These are phyloP conservation scores for Ganoderma lingzhi DNA, from an alignment of 1,284 basidiomycete genomes.

Conservation along the genomic window DNA sequence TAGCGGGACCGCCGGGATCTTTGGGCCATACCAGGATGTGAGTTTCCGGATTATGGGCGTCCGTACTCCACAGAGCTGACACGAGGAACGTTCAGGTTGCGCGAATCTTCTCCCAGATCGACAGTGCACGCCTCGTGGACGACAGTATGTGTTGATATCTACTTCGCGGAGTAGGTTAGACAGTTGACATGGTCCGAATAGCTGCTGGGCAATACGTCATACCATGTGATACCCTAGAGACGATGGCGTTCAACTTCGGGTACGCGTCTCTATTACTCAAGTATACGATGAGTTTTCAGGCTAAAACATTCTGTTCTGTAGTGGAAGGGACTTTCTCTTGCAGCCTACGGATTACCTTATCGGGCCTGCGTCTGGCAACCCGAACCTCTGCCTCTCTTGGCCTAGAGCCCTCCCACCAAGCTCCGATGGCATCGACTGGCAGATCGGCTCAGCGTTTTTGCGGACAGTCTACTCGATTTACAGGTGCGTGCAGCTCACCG, in stretches of 20 bases:
- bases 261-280: constrained; percentile 40
- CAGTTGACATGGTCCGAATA: constrained; percentile 31
- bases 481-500: constrained; percentile 55
- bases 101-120: constrained; percentile 69
- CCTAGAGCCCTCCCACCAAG: constrained; percentile 73
- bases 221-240: constrained; percentile 75
- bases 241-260: constrained; percentile 82
- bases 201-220: constrained; percentile 80
- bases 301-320: constrained; percentile 35
- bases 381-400: constrained; percentile 84
- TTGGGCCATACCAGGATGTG: constrained; percentile 84
- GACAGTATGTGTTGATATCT: constrained; percentile 42
- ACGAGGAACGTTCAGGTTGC: constrained; percentile 59
- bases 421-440: constrained; percentile 88
- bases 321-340: constrained; percentile 66
- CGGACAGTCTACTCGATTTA: constrained; percentile 85
- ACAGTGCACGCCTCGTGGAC: constrained; percentile 76
- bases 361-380: constrained; percentile 71
- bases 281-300: background rate
- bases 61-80: constrained; percentile 22
- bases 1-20: constrained; percentile 82
- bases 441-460: constrained; percentile 82
- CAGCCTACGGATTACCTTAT: constrained; percentile 87
- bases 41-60: constrained; percentile 34
- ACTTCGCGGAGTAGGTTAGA: background rate